Base-by-base conservation (phyloP, 768 basidiomycete genomes). In the Serendipita sp. region DNA sequence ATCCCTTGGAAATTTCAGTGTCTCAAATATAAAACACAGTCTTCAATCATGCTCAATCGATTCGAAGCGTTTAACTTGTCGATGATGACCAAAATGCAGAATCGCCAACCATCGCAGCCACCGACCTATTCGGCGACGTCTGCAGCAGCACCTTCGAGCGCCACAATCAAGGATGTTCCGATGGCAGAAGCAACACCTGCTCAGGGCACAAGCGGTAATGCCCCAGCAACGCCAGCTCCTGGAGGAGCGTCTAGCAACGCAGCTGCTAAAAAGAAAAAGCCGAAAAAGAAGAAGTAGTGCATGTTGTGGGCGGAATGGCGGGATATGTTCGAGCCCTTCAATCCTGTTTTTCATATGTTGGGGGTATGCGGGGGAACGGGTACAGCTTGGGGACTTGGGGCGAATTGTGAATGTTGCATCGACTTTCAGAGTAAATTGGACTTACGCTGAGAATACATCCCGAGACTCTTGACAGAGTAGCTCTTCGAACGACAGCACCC, bases 11-110 rank as follows among this genome's bases (percentile, higher is more conserved):
- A 55, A 50, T 53, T 16, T 3, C 72, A 98, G 95, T 95, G 92
- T 73, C 79, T 97, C 69, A 96, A 94, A 74, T 97, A 95, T 79
- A 92, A 94, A 74, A 95, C 94, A 1, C 85, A 86, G 69, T 96
- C 93, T 2, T 91, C 89, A 62, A 86, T 95, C 71, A 91, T 91
- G 75, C 85, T 98, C 67, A 96, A 97, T 79, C 88, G 94, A 68
- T 97, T 98, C 76, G 93, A 97, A 74, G 80, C 86, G 4, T 80
- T 98, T 66, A 96, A 95, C 71, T 80, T 88, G 46, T 83, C 87
- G 4, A 77, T 96, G 62, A 87, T 91, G 78, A 81, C 85, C 69
- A 88, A 87, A 75, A 91, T 92, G 85, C 87, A 84, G 71, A 91
- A 92, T 70, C 78, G 71, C 15, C 78, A 73, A 64, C 74, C 74